Conservation (phyloP, 257 asterid species). For the Cinchona pubescens region DNA sequence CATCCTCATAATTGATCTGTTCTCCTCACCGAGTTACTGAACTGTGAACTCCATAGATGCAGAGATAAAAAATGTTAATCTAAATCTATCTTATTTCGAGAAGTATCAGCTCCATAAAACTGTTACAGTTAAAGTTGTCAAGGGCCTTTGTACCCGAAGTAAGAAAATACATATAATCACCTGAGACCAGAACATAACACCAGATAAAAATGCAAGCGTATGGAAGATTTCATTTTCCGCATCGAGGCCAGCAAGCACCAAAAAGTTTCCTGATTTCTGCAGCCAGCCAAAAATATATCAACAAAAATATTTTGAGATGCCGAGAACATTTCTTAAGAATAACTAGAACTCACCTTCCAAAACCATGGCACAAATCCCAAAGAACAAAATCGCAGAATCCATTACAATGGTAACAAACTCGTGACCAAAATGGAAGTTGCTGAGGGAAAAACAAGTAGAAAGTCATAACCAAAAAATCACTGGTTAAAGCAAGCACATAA, state of each 20-base stretch:
- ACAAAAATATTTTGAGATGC: not conserved
- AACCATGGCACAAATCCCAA: conserved; percentile 89
- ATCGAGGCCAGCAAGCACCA: conserved; percentile 58
- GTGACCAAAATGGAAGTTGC: conserved; percentile 82
- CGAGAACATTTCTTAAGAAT: conserved; percentile 3
- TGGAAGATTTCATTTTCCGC: conserved; percentile 79
- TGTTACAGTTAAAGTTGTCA: not conserved
- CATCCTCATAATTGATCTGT: not conserved
- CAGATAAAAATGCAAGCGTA: conserved; percentile 88
- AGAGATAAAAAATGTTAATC: not conserved
- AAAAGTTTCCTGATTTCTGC: conserved; percentile 75
- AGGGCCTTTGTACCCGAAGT: not conserved
- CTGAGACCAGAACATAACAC: conserved; percentile 95
- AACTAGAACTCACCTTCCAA: conserved; percentile 69
- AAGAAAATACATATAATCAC: conserved; percentile 33
- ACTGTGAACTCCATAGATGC: not conserved
- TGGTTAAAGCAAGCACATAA: not conserved
- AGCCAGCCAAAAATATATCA: conserved; percentile 20
- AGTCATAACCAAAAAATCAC: conserved; percentile 15
- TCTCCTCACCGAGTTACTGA: not conserved
- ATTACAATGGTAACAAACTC: conserved; percentile 72
- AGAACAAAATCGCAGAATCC: conserved; percentile 81
- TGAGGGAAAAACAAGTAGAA: conserved; percentile 27
- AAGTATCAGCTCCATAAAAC: not conserved
- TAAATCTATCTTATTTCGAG: not conserved